Evolutionary conservation across 2,329 filamentous ascomycete genomes (phyloP), one percentile per base, ranked within the genome.

Genomic region (Fusarium chlamydosporum): DNA sequence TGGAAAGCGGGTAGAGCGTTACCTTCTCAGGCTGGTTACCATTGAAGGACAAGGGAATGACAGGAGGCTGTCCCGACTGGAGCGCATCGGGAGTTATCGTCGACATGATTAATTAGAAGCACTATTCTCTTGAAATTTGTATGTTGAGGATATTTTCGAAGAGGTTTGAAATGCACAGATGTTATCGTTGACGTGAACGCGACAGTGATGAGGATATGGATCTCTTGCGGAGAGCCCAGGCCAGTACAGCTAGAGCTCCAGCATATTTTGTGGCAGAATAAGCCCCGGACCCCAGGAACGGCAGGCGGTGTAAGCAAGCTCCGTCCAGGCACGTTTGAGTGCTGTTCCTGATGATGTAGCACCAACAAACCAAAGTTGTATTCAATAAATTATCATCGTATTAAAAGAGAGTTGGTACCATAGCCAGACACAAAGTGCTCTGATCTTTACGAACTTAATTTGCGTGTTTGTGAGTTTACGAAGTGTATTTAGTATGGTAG

Each of bases 1-100:
- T 99, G 72, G 94, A 97, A 48, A 99, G 88, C 34, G 96, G 96
- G 77, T 94, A 98, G 27, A 99, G 88, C 54, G 92, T 92, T 76
- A 99, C 94, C 3, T 94, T 96, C 73, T 90, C 84, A 34, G 95
- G 93, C 80, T 99, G 96, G 78, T 95, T 94, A 53, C 88, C 90
- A 77, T 94, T 92, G 86, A 99, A 99, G 71, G 89, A 82, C 67
- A 92, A 89, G 27, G 94, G 94, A 54, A 93, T 86, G 67, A 90
- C 89, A 26, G 95, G 94, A 80, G 91, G 90, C 69, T 91, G 87
- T 56, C 89, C 91, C 80, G 92, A 94, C 79, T 95, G 91, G 50
- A 93, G 86, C 69, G 90, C 88, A 40, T 87, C 87, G 38, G 86
- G 82, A n/a, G 93, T 92, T 76, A 96, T 91, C 20, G 93, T 96